Percentiles rank a stretch among this genome's conserved stretches.
Evolutionary conservation across 1,139 yeast species (phyloP).

Genomic region (Keqinozyma sinolaborantium): DNA sequence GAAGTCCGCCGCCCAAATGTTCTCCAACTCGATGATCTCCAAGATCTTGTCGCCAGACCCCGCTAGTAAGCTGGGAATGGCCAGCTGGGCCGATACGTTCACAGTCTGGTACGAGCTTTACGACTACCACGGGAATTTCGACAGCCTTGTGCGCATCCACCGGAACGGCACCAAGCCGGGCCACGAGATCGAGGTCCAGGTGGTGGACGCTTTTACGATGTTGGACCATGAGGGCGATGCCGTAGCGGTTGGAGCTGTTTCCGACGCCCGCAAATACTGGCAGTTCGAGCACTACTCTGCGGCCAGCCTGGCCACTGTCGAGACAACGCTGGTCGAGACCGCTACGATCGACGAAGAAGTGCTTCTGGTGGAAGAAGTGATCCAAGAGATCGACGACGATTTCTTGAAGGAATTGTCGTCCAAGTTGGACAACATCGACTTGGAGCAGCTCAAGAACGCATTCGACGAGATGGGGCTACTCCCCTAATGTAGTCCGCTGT

Average conservation of each 20-base stretch:
- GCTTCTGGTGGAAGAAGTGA: no score
- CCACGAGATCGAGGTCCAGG: slow-evolving; percentile 15
- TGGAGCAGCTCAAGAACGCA: no score
- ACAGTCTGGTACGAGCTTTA: slow-evolving; percentile 36
- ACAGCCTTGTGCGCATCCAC: slow-evolving; percentile 19
- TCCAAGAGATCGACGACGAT: no score
- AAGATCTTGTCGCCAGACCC: slow-evolving; percentile 26
- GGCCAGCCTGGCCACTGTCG: no score
- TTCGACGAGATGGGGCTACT: no score
- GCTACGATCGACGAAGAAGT: no score
- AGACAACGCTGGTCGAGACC: no score
- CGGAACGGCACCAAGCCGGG: slow-evolving; percentile 17
- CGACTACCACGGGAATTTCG: slow-evolving; percentile 28
- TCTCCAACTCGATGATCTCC: slow-evolving; percentile 20
- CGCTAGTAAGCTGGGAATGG: slow-evolving; percentile 8
- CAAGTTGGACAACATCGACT: no score
- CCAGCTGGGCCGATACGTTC: slow-evolving; percentile 32
- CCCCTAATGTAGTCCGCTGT: no score
- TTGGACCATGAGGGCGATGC: slow-evolving; percentile 28
- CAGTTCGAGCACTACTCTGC: slow-evolving; percentile 4
- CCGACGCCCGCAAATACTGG: slow-evolving; percentile 14
- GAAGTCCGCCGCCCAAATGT: slow-evolving; percentile 16
- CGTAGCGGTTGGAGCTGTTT: slow-evolving; percentile 15
- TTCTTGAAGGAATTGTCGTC: no score
- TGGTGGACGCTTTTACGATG: slow-evolving; percentile 31